phyloP scores from a whole-genome alignment of 805 yeast genomes.

The Yamadazyma scolyti region DNA sequence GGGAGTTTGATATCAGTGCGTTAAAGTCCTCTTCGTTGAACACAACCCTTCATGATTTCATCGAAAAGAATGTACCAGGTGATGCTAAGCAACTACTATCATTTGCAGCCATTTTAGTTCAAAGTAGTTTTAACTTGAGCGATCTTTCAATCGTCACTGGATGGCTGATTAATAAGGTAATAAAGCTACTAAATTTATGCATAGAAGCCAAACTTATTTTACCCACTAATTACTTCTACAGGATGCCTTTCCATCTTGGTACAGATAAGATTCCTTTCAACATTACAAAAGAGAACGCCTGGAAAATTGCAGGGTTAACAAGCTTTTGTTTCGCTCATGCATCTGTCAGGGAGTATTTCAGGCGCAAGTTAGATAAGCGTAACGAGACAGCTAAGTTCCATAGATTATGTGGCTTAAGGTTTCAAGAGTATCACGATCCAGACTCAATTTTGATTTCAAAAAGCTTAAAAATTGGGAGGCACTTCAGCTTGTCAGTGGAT shows the following conservation, averaged over 20 bases:
- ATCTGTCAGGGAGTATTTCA: conserved; percentile 27
- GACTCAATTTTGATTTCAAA: conserved; percentile 3
- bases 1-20: conserved; percentile 6
- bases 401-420: conserved; percentile 40
- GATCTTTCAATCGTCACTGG: conserved; percentile 38
- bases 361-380: conserved; percentile 18
- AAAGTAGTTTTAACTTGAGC: conserved; percentile 29
- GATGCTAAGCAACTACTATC: conserved; percentile 24
- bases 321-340: conserved; percentile 41
- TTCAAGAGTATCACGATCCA: conserved; percentile 7
- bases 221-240: conserved; percentile 42
- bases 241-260: conserved; percentile 42
- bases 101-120: conserved; percentile 41
- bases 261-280: conserved; percentile 23
- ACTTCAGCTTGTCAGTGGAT: conserved; percentile 32
- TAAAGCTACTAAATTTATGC: conserved; percentile 28
- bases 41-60: conserved; percentile 17
- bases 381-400: conserved; percentile 30
- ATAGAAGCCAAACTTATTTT: conserved; percentile 27
- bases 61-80: conserved; percentile 14
- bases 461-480: conserved; percentile 37
- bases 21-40: not conserved
- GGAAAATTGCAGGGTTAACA: conserved; percentile 32
- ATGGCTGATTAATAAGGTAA: conserved; percentile 26
- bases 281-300: conserved; percentile 24